Base-by-base conservation (phyloP, 331 rosid species). In the Pyracantha coccinea region DNA sequence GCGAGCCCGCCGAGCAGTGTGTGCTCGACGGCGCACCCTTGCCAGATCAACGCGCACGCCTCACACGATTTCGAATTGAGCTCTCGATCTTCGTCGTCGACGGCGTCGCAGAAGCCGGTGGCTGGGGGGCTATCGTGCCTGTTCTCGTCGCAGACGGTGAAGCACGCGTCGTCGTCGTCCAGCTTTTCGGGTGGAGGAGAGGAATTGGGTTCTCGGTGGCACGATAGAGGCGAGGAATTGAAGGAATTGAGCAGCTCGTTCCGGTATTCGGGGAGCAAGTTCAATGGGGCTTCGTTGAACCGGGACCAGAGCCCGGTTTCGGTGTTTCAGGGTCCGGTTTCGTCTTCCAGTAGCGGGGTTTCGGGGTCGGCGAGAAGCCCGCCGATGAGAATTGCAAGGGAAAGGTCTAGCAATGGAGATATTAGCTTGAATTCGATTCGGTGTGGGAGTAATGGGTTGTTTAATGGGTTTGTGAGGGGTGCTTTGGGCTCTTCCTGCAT, bases 231-330 rank as follows among this genome's bases (percentile, higher is more conserved):
- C 50, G 93, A 87, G 10, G 99, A 93, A 19, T 77, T 89, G 83
- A 91, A 89, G 86, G 97, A 89, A 38, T 64, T 91, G 61, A 76
- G 93, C 16, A 79, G 96, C 85, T 88, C 99, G 11, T 94, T 84
- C 57, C 83, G 93, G 2, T 92, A 86, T 68, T 86, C 93, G 19
- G 83, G 86, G 54, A 74, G 87, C 52, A 92, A 95, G 72, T 84
- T 86, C 23, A 62, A 63, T 21, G 94, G 89, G 32, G 74, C 88
- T 69, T 82, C 85, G 4, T 84, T 87, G 89, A 86, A 84, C 52
- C 80, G 89, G 77, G 97, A 92, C 53, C 92, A 85, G 76, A 95
- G 99, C 83, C 99, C 97, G 2, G 91, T 92, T 11, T 95, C 97
- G 7, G 99, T 92, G 69, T 90, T 92, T 52, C 93, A 95, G 58